phyloP scores from a whole-genome alignment of 495 filamentous ascomycete species.

The Cercophora scortea region DNA sequence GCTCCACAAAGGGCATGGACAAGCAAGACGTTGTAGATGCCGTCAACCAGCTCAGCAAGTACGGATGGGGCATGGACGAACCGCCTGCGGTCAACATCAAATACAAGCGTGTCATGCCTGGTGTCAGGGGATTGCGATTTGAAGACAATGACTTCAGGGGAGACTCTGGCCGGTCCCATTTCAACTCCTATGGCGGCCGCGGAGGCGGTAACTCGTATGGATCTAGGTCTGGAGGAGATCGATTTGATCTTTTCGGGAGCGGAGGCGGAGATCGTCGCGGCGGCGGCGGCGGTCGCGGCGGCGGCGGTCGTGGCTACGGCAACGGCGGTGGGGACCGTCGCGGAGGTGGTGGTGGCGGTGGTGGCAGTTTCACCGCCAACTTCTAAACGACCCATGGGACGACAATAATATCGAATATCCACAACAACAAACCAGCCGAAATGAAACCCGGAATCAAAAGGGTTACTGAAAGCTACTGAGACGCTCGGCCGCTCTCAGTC shows the following conservation, averaged over 20 bases:
- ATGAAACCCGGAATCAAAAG: background rate
- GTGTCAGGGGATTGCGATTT: slow-evolving; percentile 31
- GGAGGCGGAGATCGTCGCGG: background rate
- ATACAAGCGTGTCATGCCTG: slow-evolving; percentile 40
- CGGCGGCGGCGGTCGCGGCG: background rate
- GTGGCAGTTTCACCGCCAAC: background rate
- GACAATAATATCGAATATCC: too few relatives aligned
- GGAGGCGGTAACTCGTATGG: background rate
- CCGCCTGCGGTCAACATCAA: slow-evolving; percentile 42
- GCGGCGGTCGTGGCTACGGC: background rate
- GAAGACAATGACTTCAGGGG: slow-evolving; percentile 5
- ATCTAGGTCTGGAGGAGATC: background rate
- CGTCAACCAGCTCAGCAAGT: slow-evolving; percentile 54
- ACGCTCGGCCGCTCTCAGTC: background rate
- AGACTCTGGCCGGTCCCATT: background rate
- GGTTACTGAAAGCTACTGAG: background rate
- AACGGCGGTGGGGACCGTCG: background rate
- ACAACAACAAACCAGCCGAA: background rate
- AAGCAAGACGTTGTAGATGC: slow-evolving; percentile 36
- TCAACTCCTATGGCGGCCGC: background rate
- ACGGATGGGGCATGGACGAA: slow-evolving; percentile 53
- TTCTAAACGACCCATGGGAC: too few relatives aligned
- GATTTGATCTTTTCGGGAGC: background rate
- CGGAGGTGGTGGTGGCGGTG: background rate
- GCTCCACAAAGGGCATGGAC: slow-evolving; percentile 26